Evolutionary conservation across 2,329 filamentous ascomycete species (phyloP).

Genomic region (Pseudogymnoascus sp.): DNA sequence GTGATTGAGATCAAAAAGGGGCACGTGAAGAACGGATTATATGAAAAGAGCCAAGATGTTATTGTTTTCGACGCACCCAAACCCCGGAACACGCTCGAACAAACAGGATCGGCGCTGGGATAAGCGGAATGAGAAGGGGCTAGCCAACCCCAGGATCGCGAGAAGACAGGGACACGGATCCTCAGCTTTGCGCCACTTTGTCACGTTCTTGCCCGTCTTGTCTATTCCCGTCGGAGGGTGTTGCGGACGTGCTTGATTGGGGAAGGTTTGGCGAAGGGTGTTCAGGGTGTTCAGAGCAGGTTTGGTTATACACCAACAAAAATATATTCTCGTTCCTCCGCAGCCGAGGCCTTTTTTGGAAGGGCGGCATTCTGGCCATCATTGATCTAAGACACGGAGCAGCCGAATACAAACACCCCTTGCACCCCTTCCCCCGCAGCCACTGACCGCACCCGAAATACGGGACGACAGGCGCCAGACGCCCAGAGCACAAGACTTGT

Average conservation of each 20-base stretch:
- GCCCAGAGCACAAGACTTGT: neutral
- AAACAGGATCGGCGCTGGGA: conserved; percentile 7
- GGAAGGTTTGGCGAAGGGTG: neutral
- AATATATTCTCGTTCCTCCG: neutral
- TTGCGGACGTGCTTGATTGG: neutral
- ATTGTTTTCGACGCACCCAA: neutral
- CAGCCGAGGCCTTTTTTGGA: neutral
- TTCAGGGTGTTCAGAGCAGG: neutral
- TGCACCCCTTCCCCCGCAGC: neutral
- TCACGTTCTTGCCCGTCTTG: neutral
- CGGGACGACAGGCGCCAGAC: neutral
- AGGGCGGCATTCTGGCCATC: neutral
- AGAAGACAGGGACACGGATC: neutral
- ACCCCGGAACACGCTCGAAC: neutral
- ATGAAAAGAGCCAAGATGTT: neutral
- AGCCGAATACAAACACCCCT: neutral
- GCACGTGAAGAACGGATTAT: neutral
- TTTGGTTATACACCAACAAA: conserved; percentile 6
- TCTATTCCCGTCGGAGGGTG: neutral
- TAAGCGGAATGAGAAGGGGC: neutral
- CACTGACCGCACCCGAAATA: neutral
- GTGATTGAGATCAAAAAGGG: neutral
- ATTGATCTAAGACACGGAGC: neutral
- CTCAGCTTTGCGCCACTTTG: conserved; percentile 7
- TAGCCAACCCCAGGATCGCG: neutral